These are phyloP conservation scores for Cytospora mali DNA, from an alignment of 2,329 filamentous ascomycete species.

Conservation along the genomic window DNA sequence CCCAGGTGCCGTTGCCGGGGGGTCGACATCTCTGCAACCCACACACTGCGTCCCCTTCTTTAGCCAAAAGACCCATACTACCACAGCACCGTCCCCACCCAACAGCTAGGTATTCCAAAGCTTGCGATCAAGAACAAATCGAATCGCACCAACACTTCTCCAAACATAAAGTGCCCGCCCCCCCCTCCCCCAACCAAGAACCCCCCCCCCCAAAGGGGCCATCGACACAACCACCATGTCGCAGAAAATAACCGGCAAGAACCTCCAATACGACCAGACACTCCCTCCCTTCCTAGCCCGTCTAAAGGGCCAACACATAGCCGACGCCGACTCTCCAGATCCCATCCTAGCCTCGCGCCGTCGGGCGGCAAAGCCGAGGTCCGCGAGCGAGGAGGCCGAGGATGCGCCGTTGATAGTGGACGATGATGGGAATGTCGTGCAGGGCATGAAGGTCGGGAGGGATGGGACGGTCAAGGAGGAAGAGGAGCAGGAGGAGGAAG, in stretches of 20 bases:
- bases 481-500: conserved; percentile 20
- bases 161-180: conserved; percentile 1
- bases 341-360: conserved; percentile 53
- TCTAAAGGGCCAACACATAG: conserved; percentile 55
- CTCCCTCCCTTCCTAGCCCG: conserved; percentile 64
- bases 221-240: conserved; percentile 42
- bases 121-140: too few species aligned
- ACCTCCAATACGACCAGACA: conserved; percentile 65
- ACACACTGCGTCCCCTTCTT: too few species aligned
- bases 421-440: conserved; percentile 67
- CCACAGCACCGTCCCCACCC: too few species aligned
- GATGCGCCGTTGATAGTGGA: conserved; percentile 77
- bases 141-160: not conserved
- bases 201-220: conserved; percentile 28
- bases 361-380: conserved; percentile 56
- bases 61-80: too few species aligned
- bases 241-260: conserved; percentile 69
- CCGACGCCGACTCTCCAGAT: conserved; percentile 52
- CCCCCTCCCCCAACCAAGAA: not conserved
- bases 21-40: too few species aligned
- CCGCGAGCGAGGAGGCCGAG: conserved; percentile 71
- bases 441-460: conserved; percentile 39
- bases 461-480: conserved; percentile 47
- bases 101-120: too few species aligned
- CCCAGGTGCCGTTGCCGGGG: too few species aligned